Evolutionary conservation across 129 eudicot genomes (phyloP).

Genomic region (Flaveria bidentis): DNA sequence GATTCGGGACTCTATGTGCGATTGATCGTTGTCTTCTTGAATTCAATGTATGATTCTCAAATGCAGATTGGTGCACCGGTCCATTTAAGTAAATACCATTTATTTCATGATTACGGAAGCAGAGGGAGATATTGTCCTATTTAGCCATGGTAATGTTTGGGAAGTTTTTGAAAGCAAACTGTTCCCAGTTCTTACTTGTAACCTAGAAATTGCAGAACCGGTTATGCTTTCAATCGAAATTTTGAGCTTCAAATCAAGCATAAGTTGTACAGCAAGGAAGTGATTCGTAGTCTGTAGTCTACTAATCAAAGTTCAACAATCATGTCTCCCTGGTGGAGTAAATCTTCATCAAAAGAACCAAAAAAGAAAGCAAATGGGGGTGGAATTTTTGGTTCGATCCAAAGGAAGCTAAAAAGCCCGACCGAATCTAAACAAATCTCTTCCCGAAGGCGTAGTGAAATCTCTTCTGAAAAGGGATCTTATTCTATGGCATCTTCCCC

Average conservation of each 20-base stretch:
- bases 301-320: constrained; percentile 12
- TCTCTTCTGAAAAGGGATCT: constrained; percentile 42
- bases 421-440: constrained; percentile 41
- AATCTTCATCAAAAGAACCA: constrained; percentile 52
- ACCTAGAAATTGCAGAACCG: constrained; percentile 25
- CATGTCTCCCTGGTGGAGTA: constrained; percentile 73
- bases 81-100: constrained; percentile 36
- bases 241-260: constrained; percentile 23
- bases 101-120: constrained; percentile 48
- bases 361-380: constrained; percentile 47
- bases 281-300: constrained; percentile 16
- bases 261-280: constrained; percentile 11
- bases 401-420: constrained; percentile 47
- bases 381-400: constrained; percentile 46
- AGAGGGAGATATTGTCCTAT: constrained; percentile 33
- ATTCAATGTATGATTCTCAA: constrained; percentile 28
- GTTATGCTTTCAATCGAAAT: constrained; percentile 9
- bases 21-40: constrained; percentile 32
- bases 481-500: constrained; percentile 41
- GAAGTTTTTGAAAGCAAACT: constrained; percentile 21
- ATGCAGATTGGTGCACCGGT: constrained; percentile 44
- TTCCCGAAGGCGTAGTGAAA: constrained; percentile 33
- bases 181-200: constrained; percentile 30
- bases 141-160: constrained; percentile 38
- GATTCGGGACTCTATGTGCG: constrained; percentile 5